Base-by-base conservation (phyloP, 176 grass and related monocot genomes). In the Carex myosuroides region DNA sequence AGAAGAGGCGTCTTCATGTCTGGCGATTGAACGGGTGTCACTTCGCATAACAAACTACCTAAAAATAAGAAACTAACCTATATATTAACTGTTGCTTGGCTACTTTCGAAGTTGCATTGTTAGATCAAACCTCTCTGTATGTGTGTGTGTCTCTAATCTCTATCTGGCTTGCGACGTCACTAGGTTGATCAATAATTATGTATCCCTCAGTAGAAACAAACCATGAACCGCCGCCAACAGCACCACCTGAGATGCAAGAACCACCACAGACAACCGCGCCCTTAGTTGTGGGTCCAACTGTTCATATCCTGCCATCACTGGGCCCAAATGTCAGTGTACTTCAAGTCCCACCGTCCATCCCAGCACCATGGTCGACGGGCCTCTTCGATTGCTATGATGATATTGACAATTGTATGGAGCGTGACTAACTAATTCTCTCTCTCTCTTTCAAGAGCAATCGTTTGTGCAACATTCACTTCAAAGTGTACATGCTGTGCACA, bases 381-480 rank as follows among this genome's bases (percentile, higher is more conserved):
- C 87, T 89, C 77, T 89, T 85, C 8, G 87, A 85, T 24, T 89
- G 87, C 66, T 82, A 53, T 83, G 76, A 89, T 41, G 87, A 89
- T 71, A 66, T 89, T 26, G 83, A 84, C 39, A 89, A 85, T 50
- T 89, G 87, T 89, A 89, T 17, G 87, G 3, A 53, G 13, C n/a
- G 18, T 24, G 9, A 32, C 66, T 57, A 41, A 3, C 12, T 9
- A 20, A 39, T 68, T 53, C 8, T 70, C 1, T 52, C 12, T 46
- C 12, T 29, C 2, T 86, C 9, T 83, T 18, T 65, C 5, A 8
- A 35, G 30, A 1, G 13, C 26, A 64, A 6, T 9, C 26, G 24
- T 64, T 30, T 64, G 2, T 64, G 10, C 13, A 59, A 59, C 29
- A 11, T 32, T 65, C 3, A 14, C 24, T 65, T 21, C 7, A 24